Conservation (phyloP, 2,329 filamentous ascomycete species). For the Ophiostoma ips region DNA sequence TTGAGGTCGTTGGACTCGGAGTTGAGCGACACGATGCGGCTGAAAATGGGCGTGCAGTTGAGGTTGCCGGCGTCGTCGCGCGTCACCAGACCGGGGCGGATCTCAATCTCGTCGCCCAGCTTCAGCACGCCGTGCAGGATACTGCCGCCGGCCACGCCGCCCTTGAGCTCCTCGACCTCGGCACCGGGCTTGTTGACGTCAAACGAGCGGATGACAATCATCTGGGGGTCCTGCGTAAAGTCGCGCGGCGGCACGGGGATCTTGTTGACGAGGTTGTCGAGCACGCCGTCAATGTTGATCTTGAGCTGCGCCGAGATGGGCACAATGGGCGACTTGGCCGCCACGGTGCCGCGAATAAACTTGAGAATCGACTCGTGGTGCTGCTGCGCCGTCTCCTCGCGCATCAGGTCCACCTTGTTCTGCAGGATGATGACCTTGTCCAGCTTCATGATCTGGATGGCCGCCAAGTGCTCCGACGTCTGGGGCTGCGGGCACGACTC, state of each 20-base stretch:
- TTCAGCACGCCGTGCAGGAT: constrained; percentile 96
- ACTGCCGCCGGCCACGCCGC: constrained; percentile 92
- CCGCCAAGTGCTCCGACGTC: constrained; percentile 95
- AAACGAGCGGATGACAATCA: constrained; percentile 99
- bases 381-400: constrained; percentile 81
- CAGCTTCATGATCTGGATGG: constrained; percentile 99
- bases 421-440: constrained; percentile 99
- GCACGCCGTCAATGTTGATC: constrained; percentile 98
- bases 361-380: constrained; percentile 97
- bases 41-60: constrained; percentile 95
- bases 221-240: constrained; percentile 84
- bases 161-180: constrained; percentile 96
- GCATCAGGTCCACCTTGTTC: constrained; percentile 99
- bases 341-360: constrained; percentile 95
- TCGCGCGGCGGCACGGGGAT: constrained; percentile 87
- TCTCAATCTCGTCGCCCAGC: constrained; percentile 95
- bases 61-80: constrained; percentile 88
- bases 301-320: constrained; percentile 96
- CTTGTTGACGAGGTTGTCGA: constrained; percentile 87
- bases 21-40: constrained; percentile 85
- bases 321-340: constrained; percentile 87
- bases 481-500: constrained; percentile 97
- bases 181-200: constrained; percentile 99
- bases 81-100: constrained; percentile 94
- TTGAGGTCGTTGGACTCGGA: constrained; percentile 97